Evolutionary conservation across 2,329 filamentous ascomycete genomes (phyloP), one percentile per base, ranked within the genome.

Genomic region (Ascomycota sp.): DNA sequence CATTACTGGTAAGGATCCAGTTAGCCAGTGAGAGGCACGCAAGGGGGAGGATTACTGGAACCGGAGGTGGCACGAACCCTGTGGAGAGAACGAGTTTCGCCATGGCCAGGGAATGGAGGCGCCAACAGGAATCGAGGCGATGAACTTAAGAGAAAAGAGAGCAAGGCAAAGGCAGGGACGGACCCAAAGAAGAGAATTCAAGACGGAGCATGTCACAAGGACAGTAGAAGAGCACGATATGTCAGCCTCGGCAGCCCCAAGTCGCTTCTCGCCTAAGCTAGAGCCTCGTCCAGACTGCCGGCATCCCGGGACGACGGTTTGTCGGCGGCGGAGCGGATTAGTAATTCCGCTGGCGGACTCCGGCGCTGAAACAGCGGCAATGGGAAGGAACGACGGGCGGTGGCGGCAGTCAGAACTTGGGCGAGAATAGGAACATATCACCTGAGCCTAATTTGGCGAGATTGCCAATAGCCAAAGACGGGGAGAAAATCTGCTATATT

Each of bases 21-120:
- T 32, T 33, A 33, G 31, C 22, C 17, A 15, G 17, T 28, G 23
- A 27, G 20, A 30, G 6, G 4, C 15, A 31, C 23, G 30, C 24
- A 19, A 20, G 19, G 19, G 2, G 27, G 23, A 12, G 20, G 3
- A 35, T 32, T 4, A 30, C 22, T 32, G 33, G 32, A 27, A 25
- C 23, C n/a, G 20, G 12, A 4, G 33, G 32, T 30, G 25, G 29
- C 33, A 56, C 75, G 44, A 66, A 89, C 81, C 77, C 81, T 39
- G 82, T 91, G 32, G 80, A 91, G 31, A 91, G 69, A 39, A 91
- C 67, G 48, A 91, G 62, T 59, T 81, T 81, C 59, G 81, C 81
- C 63, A 66, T 73, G 46, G 37, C 49, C n/a, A n/a, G n/a, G n/a
- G n/a, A 45, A 30, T 30, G 13, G 32, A 25, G 24, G 25, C 23